Conservation (phyloP, 2,329 filamentous ascomycete species). For the Trichothecium sympodiale region DNA sequence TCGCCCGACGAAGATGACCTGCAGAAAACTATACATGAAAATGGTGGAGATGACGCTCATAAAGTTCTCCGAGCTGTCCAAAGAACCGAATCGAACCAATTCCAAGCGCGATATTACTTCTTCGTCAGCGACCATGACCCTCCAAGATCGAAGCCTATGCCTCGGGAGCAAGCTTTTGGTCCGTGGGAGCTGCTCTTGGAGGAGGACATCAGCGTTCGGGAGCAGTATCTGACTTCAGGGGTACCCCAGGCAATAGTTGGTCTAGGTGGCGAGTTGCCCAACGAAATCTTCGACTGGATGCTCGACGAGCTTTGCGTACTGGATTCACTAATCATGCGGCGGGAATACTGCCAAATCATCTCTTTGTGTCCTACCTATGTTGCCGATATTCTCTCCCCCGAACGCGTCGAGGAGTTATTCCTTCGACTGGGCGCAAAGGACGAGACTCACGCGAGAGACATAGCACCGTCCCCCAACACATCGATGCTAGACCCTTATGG, state of each 20-base stretch:
- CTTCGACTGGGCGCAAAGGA: constrained; percentile 43
- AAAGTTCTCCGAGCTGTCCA: constrained; percentile 37
- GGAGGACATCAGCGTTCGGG: constrained; percentile 30
- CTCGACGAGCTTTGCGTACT: constrained; percentile 48
- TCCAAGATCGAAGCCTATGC: constrained; percentile 13
- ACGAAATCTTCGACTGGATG: constrained; percentile 58
- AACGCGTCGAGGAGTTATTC: constrained; percentile 43
- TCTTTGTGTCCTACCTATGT: constrained; percentile 32
- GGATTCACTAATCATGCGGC: constrained; percentile 40
- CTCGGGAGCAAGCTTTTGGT: constrained; percentile 21
- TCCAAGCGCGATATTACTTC: constrained; percentile 34
- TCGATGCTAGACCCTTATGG: constrained; percentile 15
- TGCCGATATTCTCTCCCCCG: constrained; percentile 30
- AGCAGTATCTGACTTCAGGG: constrained; percentile 51
- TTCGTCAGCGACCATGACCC: constrained; percentile 27
- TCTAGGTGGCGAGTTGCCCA: constrained; percentile 33
- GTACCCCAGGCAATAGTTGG: constrained; percentile 40
- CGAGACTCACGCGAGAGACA: constrained; percentile 24
- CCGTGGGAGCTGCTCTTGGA: constrained; percentile 39
- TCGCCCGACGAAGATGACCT: constrained; percentile 9
- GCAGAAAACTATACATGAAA: constrained; percentile 20
- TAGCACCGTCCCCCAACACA: constrained; percentile 11
- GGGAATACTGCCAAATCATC: constrained; percentile 49
- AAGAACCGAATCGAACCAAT: constrained; percentile 30
- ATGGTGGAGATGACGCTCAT: constrained; percentile 31